Evolutionary conservation across 129 eudicot species (phyloP).

Genomic region (Heracleum sosnowskyi): DNA sequence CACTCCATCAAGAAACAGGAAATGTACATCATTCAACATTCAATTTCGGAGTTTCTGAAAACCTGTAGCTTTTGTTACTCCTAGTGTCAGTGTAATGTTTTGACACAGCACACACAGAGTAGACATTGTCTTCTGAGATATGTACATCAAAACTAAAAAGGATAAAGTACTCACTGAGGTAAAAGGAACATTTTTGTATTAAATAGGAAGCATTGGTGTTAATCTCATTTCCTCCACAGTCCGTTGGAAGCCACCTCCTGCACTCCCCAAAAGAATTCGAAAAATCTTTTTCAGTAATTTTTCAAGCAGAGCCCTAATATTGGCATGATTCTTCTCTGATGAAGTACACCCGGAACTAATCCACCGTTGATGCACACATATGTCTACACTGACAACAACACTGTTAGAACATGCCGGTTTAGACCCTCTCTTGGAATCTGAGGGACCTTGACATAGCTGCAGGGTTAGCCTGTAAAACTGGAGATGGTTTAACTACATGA

Average conservation of each 20-base stretch:
- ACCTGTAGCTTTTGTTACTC: constrained; percentile 1
- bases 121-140: constrained; percentile 1
- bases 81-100: background rate
- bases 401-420: background rate
- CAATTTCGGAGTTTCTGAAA: background rate
- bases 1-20: background rate
- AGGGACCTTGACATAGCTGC: constrained; percentile 17
- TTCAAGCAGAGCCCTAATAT: background rate
- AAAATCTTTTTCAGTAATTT: background rate
- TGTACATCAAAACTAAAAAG: background rate
- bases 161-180: background rate
- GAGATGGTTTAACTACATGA: background rate
- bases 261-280: background rate
- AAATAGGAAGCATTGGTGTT: background rate
- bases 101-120: background rate
- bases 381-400: background rate
- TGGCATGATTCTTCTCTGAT: background rate
- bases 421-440: constrained; percentile 13
- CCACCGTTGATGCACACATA: background rate
- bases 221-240: background rate
- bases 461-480: constrained; percentile 11
- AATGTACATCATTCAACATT: background rate
- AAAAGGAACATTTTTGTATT: background rate
- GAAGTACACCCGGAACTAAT: background rate
- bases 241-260: background rate